Conservation (phyloP, 768 basidiomycete genomes). For the Lentinula raphanica region DNA sequence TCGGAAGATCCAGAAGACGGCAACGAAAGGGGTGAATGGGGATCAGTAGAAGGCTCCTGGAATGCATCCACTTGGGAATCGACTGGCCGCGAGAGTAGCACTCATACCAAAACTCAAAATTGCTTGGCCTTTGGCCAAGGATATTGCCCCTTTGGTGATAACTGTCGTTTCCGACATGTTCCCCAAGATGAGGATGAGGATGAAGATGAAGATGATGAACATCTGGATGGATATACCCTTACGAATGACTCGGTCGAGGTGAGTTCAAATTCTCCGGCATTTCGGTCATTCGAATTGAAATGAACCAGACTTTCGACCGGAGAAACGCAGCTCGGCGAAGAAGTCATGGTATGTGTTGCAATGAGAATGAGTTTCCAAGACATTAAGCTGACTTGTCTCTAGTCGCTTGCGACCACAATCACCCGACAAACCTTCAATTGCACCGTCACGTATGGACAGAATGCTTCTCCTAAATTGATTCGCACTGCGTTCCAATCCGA, state of each 20-base stretch:
- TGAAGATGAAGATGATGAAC: neutral
- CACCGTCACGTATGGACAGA: slow-evolving; percentile 4
- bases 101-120: neutral
- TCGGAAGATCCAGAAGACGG: too few species aligned
- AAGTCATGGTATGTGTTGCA: neutral
- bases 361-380: too few species aligned
- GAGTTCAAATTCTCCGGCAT: slow-evolving; percentile 15
- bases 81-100: neutral
- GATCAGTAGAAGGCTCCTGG: neutral
- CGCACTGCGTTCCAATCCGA: slow-evolving; percentile 10
- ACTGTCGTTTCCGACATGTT: slow-evolving; percentile 25
- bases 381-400: too few species aligned
- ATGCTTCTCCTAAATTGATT: slow-evolving; percentile 7
- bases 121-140: slow-evolving; percentile 33
- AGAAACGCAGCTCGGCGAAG: neutral
- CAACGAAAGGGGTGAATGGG: too few species aligned
- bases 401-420: neutral
- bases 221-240: too few species aligned
- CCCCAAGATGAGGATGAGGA: slow-evolving; percentile 11
- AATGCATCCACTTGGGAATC: neutral
- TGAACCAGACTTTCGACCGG: too few species aligned
- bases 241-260: neutral
- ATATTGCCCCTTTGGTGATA: slow-evolving; percentile 24
- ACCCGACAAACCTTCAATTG: slow-evolving; percentile 3
- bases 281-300: too few species aligned